Evolutionary conservation across 306 rosid genomes (phyloP).

Genomic region (Glycine tomentella): DNA sequence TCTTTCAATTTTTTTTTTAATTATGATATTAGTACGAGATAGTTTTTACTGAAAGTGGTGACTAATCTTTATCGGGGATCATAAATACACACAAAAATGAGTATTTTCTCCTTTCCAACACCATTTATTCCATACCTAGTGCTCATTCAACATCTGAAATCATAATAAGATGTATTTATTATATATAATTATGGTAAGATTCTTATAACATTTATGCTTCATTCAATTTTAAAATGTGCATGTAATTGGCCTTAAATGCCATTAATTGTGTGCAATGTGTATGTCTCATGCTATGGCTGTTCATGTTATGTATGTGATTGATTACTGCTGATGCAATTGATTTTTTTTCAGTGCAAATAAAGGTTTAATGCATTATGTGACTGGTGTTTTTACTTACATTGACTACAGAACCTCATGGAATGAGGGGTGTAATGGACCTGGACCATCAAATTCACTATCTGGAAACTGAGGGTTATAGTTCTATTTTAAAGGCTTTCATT

Average conservation of each 20-base stretch:
- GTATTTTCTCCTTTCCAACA: too few species aligned
- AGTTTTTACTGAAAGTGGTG: too few species aligned
- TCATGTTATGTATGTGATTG: constrained; percentile 24
- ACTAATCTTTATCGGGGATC: too few species aligned
- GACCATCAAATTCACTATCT: constrained; percentile 49
- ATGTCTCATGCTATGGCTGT: constrained; percentile 9
- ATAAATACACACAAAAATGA: too few species aligned
- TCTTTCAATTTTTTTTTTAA: neutral
- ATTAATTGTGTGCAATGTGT: neutral
- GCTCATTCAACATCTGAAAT: too few species aligned
- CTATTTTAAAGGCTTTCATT: constrained; percentile 55
- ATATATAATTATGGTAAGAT: constrained; percentile 3
- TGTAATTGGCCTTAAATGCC: constrained; percentile 6
- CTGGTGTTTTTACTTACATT: constrained; percentile 40
- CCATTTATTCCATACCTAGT: too few species aligned
- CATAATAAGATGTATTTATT: too few species aligned
- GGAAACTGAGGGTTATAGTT: constrained; percentile 54
- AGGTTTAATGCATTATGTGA: constrained; percentile 33
- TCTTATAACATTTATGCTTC: constrained; percentile 20
- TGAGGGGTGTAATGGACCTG: constrained; percentile 42
- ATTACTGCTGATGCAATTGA: constrained; percentile 9
- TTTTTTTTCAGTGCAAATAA: neutral
- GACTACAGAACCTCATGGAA: constrained; percentile 43
- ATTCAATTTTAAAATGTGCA: neutral
- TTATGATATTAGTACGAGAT: too few species aligned